A percentile compares a stretch with the other conserved stretches of the same genome.
Evolutionary conservation across 495 filamentous ascomycete species (phyloP).

Genomic region (Aspergillus hancockii): DNA sequence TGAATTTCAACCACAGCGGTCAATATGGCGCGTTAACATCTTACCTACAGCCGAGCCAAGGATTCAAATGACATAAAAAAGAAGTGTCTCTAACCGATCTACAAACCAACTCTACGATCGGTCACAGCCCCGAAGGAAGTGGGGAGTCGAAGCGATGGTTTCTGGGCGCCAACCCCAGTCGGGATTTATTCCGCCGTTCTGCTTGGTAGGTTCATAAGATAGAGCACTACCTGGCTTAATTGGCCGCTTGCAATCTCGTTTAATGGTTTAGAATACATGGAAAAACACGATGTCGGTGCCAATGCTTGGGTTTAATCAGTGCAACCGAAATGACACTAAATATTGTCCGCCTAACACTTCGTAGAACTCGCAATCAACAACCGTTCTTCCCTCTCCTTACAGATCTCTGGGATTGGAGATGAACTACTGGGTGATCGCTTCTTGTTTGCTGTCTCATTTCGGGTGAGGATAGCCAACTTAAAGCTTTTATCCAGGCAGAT

Average conservation of each 20-base stretch:
- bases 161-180: neutral
- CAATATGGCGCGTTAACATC: neutral
- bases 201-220: neutral
- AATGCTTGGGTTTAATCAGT: neutral
- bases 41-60: neutral
- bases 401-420: neutral
- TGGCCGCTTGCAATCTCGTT: neutral
- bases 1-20: neutral
- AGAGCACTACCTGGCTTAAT: neutral
- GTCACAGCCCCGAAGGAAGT: conserved; percentile 2
- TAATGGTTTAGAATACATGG: neutral
- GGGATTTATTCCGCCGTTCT: neutral
- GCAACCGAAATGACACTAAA: neutral
- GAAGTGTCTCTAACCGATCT: neutral
- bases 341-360: neutral
- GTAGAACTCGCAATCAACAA: neutral
- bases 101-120: neutral
- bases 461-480: conserved; percentile 7
- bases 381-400: neutral
- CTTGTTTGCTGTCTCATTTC: conserved; percentile 6
- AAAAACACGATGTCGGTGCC: neutral
- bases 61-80: neutral
- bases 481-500: conserved; percentile 67
- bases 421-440: neutral
- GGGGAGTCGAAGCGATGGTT: neutral